Evolutionary conservation across 371 early-diverging fungal species (phyloP).

Genomic region (Haplosporangium sp.): DNA sequence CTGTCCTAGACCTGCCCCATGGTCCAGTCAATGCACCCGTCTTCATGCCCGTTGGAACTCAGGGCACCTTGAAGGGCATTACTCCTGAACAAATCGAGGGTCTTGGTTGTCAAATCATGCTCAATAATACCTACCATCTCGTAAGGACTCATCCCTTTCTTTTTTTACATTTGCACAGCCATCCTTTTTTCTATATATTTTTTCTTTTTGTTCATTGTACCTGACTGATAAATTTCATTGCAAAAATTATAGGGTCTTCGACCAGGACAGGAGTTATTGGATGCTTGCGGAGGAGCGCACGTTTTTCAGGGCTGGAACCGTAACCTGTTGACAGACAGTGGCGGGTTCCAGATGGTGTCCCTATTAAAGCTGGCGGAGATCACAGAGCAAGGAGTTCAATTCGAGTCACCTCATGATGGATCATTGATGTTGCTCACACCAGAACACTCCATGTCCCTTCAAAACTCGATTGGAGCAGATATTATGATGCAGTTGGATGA

Average conservation of each 20-base stretch:
- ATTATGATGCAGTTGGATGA: slow-evolving; percentile 99
- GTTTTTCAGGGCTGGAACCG: slow-evolving; percentile 91
- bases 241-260: slow-evolving; percentile 57
- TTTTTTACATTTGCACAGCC: background rate
- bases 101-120: slow-evolving; percentile 91
- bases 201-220: too few species aligned
- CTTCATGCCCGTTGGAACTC: slow-evolving; percentile 99
- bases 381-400: slow-evolving; percentile 94
- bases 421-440: slow-evolving; percentile 93
- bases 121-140: slow-evolving; percentile 94
- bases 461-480: slow-evolving; percentile 96
- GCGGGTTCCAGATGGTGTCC: slow-evolving; percentile 97
- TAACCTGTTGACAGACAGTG: slow-evolving; percentile 91
- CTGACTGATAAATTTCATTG: background rate
- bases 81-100: slow-evolving; percentile 82
- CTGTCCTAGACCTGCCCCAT: slow-evolving; percentile 85
- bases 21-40: slow-evolving; percentile 89
- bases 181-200: too few species aligned
- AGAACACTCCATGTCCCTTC: slow-evolving; percentile 92
- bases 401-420: slow-evolving; percentile 87
- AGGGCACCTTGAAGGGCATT: slow-evolving; percentile 94
- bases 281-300: slow-evolving; percentile 84
- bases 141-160: slow-evolving; percentile 59
- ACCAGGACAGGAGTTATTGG: slow-evolving; percentile 85
- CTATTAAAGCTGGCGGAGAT: slow-evolving; percentile 87